Base-by-base conservation (phyloP, 169 alveolate genomes). In the Eimeria acervulina region DNA sequence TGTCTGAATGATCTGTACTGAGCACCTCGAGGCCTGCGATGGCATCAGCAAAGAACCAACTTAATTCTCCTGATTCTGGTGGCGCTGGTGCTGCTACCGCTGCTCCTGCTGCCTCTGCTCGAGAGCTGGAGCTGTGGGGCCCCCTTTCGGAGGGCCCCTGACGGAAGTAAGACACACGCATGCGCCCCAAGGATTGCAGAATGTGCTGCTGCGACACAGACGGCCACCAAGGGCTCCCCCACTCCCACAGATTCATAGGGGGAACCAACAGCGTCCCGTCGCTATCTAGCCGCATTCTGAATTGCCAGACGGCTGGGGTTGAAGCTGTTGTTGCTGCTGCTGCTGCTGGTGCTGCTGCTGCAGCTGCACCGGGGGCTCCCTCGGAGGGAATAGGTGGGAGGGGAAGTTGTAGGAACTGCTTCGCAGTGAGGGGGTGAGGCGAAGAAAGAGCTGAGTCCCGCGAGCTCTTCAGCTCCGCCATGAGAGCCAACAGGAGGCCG, bases 171-270 rank as follows among this genome's bases (percentile, higher is more conserved):
- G 52, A 42, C 19, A 42, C 21, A 10, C 87, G 63, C 87, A 76
- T 76, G 31, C 52, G 31, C 36, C 90, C n/a, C 17, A 81, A 44
- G n/a, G 68, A 0, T 26, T 51, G 72, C 6, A n/a, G 0, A 21
- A 81, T 7, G n/a, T 15, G 70, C 90, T 17, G 70, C 44, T 59
- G 68, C 2, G 72, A 13, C 0, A 81, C 72, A 5, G 90, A 81
- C 6, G 90, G 70, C 90, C 90, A 81, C 90, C 90, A 81, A 6
- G 70, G 51, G 26, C 17, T 36, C 17, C 72, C 70, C 90, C 90
- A 81, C 40, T 81, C 90, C 90, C 90, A 81, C 40, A 81, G 38
- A 2, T 44, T 81, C 72, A 81, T 42, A 5, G 90, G 90, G 40
- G 66, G 90, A 2, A 81, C 90, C 44, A 44, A n/a, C 26, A 81